Conservation (phyloP, 306 rosid species). For the Quercus dentata region DNA sequence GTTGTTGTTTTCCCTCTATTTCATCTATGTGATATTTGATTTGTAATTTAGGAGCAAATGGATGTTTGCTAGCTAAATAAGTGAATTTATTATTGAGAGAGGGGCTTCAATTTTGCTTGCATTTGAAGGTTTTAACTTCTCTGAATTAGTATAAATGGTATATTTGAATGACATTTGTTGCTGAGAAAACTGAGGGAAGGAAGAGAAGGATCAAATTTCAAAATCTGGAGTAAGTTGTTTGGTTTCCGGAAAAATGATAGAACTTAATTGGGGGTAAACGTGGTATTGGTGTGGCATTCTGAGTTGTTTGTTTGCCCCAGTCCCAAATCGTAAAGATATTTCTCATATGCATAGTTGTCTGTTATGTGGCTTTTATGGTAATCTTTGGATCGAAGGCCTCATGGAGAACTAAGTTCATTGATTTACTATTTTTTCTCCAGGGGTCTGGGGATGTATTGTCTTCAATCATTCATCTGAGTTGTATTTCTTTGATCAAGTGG, state of each 20-base stretch:
- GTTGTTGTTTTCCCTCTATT: too few relatives aligned
- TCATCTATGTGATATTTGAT: background rate
- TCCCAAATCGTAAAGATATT: background rate
- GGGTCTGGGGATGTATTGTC: background rate
- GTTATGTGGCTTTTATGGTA: background rate
- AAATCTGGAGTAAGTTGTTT: background rate
- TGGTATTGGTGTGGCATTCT: background rate
- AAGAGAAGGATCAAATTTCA: background rate
- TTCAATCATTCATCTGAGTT: background rate
- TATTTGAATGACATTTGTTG: background rate
- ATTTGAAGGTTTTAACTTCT: background rate
- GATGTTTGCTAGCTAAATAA: background rate
- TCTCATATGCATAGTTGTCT: background rate
- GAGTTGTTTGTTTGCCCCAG: background rate
- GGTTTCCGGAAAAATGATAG: background rate
- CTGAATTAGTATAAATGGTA: background rate
- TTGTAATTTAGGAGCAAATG: background rate
- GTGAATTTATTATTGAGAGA: background rate
- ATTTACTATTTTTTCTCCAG: background rate
- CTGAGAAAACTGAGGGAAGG: background rate
- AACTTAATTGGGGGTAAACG: background rate
- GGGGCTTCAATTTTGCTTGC: background rate
- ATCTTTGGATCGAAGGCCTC: background rate
- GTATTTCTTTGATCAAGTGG: background rate
- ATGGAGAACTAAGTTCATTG: background rate